Percentiles rank a stretch among this genome's conserved stretches.
Evolutionary conservation across 2,329 filamentous ascomycete species (phyloP).

Genomic region (Aspergillus fijiensis): DNA sequence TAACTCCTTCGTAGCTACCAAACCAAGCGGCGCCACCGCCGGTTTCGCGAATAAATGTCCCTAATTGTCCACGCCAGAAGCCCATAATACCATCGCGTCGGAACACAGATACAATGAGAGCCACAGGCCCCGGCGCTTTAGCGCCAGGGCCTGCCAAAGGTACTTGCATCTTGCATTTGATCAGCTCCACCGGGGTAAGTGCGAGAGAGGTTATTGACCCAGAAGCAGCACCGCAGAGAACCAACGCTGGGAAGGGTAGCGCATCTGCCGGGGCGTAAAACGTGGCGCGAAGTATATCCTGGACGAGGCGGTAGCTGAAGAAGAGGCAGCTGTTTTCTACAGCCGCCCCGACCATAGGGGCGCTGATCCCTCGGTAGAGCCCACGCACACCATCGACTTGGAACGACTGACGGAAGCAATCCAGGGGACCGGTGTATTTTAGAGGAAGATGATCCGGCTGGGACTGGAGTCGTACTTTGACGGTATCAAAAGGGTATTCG

Average conservation of each 20-base stretch:
- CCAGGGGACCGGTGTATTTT: conserved; percentile 79
- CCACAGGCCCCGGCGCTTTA: conserved; percentile 61
- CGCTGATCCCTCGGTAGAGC: conserved; percentile 89
- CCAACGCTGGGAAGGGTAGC: conserved; percentile 72
- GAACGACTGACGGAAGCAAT: conserved; percentile 89
- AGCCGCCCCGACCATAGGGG: conserved; percentile 85
- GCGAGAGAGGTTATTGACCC: conserved; percentile 88
- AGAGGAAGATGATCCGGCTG: conserved; percentile 81
- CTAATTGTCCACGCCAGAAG: conserved; percentile 94
- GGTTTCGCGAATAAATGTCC: conserved; percentile 89
- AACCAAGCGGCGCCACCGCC: conserved; percentile 96
- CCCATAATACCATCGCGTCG: conserved; percentile 77
- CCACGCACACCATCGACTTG: conserved; percentile 74
- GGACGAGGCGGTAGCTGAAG: conserved; percentile 75
- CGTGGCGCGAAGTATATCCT: conserved; percentile 63
- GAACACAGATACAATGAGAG: conserved; percentile 76
- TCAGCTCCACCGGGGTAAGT: conserved; percentile 90
- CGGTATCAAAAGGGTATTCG: conserved; percentile 97
- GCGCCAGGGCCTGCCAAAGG: conserved; percentile 46
- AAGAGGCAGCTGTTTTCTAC: conserved; percentile 91
- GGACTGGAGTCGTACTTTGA: conserved; percentile 97
- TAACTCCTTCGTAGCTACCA: conserved; percentile 79
- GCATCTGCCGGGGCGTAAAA: conserved; percentile 57
- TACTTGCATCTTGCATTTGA: conserved; percentile 98
- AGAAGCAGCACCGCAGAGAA: conserved; percentile 78